Conservation (phyloP, 345 rosid species). For the Tarenaya hassleriana region DNA sequence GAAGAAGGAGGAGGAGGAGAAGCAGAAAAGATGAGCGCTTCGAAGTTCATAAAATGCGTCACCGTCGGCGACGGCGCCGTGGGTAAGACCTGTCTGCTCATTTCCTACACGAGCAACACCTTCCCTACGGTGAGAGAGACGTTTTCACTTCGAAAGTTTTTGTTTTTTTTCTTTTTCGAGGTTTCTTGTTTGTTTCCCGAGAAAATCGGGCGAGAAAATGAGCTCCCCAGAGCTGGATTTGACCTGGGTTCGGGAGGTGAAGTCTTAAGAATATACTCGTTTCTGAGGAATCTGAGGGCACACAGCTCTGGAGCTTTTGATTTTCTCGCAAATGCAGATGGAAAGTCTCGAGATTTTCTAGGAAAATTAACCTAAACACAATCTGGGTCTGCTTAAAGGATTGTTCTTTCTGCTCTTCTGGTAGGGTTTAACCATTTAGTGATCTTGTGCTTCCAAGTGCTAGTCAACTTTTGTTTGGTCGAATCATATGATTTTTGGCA, state of each 20-base stretch:
- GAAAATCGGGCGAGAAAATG: slow-evolving; percentile 1
- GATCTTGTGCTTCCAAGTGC: no score
- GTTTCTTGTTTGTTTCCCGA: slow-evolving; percentile 7
- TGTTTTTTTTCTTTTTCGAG: background rate
- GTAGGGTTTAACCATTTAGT: no score
- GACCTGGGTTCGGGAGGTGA: background rate
- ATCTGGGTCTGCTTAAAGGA: no score
- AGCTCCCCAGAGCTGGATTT: slow-evolving; percentile 3
- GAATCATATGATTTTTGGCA: no score
- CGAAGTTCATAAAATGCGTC: slow-evolving; percentile 75
- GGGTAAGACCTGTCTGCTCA: slow-evolving; percentile 79
- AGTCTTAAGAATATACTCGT: no score
- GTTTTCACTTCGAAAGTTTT: slow-evolving; percentile 1
- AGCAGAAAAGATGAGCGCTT: slow-evolving; percentile 44
- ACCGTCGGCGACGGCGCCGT: slow-evolving; percentile 83
- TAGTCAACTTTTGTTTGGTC: no score
- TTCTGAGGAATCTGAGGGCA: no score
- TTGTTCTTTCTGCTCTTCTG: no score
- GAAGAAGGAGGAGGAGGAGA: slow-evolving; percentile 2
- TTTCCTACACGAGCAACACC: slow-evolving; percentile 73
- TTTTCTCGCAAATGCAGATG: no score
- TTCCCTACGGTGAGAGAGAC: slow-evolving; percentile 50
- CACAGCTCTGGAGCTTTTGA: no score
- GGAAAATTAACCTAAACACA: no score
- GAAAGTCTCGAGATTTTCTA: no score